Evolutionary conservation across 164 flowering plant genomes (phyloP).

Genomic region (Tinospora cordifolia): DNA sequence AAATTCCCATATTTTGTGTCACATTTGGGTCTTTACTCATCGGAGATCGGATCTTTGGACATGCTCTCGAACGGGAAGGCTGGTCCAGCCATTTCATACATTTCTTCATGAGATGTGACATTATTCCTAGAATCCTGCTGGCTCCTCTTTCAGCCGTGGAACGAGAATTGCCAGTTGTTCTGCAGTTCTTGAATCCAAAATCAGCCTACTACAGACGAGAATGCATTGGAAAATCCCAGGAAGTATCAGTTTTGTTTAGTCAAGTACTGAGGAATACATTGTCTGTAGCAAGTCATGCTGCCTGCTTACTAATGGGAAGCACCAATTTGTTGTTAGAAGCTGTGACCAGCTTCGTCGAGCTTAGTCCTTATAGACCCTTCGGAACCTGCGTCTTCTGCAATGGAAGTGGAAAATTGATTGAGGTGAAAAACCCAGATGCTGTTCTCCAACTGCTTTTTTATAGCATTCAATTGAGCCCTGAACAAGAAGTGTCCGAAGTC

Average conservation of each 20-base stretch:
- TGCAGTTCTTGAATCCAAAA: slow-evolving; percentile 33
- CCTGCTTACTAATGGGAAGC: slow-evolving; percentile 54
- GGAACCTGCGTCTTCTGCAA: slow-evolving; percentile 63
- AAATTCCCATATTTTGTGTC: slow-evolving; percentile 33
- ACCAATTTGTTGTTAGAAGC: slow-evolving; percentile 45
- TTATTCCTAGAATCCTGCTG: slow-evolving; percentile 59
- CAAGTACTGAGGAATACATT: slow-evolving; percentile 44
- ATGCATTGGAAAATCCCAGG: slow-evolving; percentile 9
- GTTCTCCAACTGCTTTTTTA: slow-evolving; percentile 61
- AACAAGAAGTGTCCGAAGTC: slow-evolving; percentile 20
- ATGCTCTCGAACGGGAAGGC: slow-evolving; percentile 57
- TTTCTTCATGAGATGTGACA: slow-evolving; percentile 48
- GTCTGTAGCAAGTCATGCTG: slow-evolving; percentile 44
- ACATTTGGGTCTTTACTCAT: slow-evolving; percentile 81
- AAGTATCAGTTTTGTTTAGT: slow-evolving; percentile 23
- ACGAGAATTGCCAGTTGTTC: slow-evolving; percentile 22
- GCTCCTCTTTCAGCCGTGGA: slow-evolving; percentile 44
- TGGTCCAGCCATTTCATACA: slow-evolving; percentile 58
- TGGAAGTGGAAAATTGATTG: slow-evolving; percentile 34
- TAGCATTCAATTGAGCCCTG: slow-evolving; percentile 35
- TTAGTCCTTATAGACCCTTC: slow-evolving; percentile 70
- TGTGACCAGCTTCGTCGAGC: slow-evolving; percentile 38
- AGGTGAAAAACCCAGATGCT: slow-evolving; percentile 57
- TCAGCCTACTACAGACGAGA: slow-evolving; percentile 10
- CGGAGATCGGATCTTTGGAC: slow-evolving; percentile 47